These are phyloP conservation scores for Durusdinium trenchii DNA, from an alignment of 73 alveolate genomes.

Conservation along the genomic window DNA sequence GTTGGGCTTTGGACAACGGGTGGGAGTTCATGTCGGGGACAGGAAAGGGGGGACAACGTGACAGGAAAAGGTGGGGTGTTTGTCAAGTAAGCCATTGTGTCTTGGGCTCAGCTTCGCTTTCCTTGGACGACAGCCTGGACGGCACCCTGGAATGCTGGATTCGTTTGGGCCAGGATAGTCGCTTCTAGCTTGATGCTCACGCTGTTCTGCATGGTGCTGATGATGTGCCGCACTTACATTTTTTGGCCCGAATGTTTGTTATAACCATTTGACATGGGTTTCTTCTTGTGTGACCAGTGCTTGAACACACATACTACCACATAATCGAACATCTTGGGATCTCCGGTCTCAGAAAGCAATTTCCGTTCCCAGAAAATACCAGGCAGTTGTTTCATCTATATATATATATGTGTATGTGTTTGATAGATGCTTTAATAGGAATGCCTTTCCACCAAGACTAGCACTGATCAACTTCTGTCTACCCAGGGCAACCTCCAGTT, in stretches of 20 bases:
- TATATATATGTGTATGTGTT: not conserved
- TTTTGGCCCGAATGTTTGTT: not conserved
- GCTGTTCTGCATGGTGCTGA: slow-evolving; percentile 1
- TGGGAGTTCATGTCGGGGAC: too few relatives aligned
- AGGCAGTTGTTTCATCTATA: not conserved
- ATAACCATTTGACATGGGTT: not conserved
- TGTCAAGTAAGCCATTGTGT: too few relatives aligned
- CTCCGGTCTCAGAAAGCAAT: not conserved
- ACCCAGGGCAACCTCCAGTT: not conserved
- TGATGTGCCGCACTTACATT: not conserved
- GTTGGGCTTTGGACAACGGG: too few relatives aligned
- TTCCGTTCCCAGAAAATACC: not conserved
- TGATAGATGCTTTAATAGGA: not conserved
- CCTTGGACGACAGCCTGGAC: too few relatives aligned
- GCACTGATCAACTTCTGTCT: too few relatives aligned
- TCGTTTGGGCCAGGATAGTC: slow-evolving; percentile 58
- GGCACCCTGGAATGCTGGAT: too few relatives aligned
- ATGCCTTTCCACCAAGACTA: too few relatives aligned
- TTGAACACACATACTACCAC: not conserved
- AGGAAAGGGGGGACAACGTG: too few relatives aligned
- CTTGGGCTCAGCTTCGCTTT: too few relatives aligned
- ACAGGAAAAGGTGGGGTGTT: too few relatives aligned
- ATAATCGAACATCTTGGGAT: too few relatives aligned
- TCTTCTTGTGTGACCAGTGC: not conserved
- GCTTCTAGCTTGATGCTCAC: not conserved